Evolutionary conservation across 441 rosid species (phyloP), one percentile per base, ranked within the genome.

Genomic region (Geranium incanum): DNA sequence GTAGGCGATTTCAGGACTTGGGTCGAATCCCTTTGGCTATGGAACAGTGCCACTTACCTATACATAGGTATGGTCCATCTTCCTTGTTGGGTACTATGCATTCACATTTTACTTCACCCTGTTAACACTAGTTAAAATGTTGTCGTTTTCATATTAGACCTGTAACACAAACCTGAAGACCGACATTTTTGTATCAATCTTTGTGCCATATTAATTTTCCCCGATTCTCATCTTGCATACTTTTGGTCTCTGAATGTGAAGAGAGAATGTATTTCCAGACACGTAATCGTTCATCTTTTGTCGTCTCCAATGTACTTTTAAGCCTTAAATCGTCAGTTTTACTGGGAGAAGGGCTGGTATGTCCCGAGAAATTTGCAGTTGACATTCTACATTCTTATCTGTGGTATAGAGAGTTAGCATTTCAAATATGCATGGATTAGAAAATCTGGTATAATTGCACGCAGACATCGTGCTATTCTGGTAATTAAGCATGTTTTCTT

Each of bases 1-100:
- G 72, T 85, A 36, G 91, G 86, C 16, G 92, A 89, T 64, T 87
- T 90, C 81, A 90, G 99, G 99, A 81, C 67, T 50, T 89, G 97
- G 96, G 71, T 89, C 68, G 95, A 90, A 75, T 87, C 94, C 62
- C 85, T 94, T 1, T 86, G 94, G 97, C 85, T 83, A 18, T 94
- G 99, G 97, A 89, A 86, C 82, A 92, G 97, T 76, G 96, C 99
- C 4, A 92, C 97, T 9, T 94, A 89, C 86, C 82, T 92, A 64
- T 94, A 83, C 74, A 57, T 70, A 1, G 72, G 72, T 63, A 63
- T 88, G 87, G 84, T 88, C 37, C 92, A 91, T 76, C 85, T 91
- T 33, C 98, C 98, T 7, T 94, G 95, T 83, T 89, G 98, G 92
- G 86, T 85, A 23, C 81, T 88, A 76, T 85, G 93, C 71, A 28